Conservation (phyloP, 129 eudicot genomes). For the Calendula officinalis region DNA sequence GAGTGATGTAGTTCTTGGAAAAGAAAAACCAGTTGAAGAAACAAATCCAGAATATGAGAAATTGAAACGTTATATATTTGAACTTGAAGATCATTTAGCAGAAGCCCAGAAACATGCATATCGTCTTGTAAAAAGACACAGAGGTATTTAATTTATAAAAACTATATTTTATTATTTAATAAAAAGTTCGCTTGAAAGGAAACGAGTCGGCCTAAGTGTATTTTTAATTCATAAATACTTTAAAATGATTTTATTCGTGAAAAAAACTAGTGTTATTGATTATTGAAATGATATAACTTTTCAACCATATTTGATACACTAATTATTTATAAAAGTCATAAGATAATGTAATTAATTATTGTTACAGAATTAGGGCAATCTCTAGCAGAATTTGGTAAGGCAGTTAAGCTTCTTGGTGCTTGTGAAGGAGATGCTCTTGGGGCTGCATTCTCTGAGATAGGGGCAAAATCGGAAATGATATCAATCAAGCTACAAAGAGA, state of each 20-base stretch:
- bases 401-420: slow-evolving; percentile 83
- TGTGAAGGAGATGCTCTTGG: slow-evolving; percentile 95
- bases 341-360: too few species aligned
- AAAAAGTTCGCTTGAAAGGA: too few species aligned
- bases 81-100: slow-evolving; percentile 94
- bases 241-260: too few species aligned
- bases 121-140: slow-evolving; percentile 92
- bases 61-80: slow-evolving; percentile 72
- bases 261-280: too few species aligned
- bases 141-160: slow-evolving; percentile 9
- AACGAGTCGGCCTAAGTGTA: too few species aligned
- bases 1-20: slow-evolving; percentile 96
- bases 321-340: too few species aligned
- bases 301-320: too few species aligned
- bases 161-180: too few species aligned
- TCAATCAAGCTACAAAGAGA: slow-evolving; percentile 79
- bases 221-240: too few species aligned
- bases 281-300: too few species aligned
- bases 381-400: slow-evolving; percentile 85
- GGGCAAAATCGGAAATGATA: slow-evolving; percentile 74
- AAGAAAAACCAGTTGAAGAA: slow-evolving; percentile 96
- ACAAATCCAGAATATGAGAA: slow-evolving; percentile 87
- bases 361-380: slow-evolving; percentile 70
- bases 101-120: slow-evolving; percentile 98
- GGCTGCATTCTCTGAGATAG: slow-evolving; percentile 86